Base-by-base conservation (phyloP, 2,329 filamentous ascomycete genomes). In the Boeremia lycopersici region DNA sequence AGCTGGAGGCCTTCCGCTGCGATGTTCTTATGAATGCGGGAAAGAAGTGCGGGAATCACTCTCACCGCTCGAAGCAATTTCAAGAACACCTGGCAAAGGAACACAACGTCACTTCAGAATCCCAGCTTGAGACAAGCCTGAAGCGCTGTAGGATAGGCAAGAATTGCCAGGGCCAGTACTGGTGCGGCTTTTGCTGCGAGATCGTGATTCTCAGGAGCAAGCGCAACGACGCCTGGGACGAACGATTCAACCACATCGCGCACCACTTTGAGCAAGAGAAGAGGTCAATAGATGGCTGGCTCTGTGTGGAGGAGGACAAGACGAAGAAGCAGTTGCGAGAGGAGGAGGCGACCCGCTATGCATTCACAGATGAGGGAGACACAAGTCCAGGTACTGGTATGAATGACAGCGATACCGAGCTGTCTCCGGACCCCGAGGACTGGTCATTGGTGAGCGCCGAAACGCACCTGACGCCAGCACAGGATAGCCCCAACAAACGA, bases 121-220 rank as follows among this genome's bases (percentile, higher is more conserved):
- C 70, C 0, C 47, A 62, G 2, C 35, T 53, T 4, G 19, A 82
- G 1, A 63, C 71, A 1, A 82, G 79, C 53, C 65, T 86, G 1
- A 79, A 82, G 26, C 76, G 72, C 6, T 84, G 84, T 60, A 83
- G 83, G 6, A 83, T 90, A 26, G 88, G 88, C 0, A 79, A 83
- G 12, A 87, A 89, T 55, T 84, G 82, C 28, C 85, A 88, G 60
- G 76, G 77, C 2, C 79, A 82, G 6, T 96, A 91, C 74, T 96
- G 92, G 92, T 96, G 93, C 67, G 92, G 92, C 0, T 96, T 96
- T 71, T 96, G 91, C 71, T 67, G 76, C 13, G 65, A 75, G 15
- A 79, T 86, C 17, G 76, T 91, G 2, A 42, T 77, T n/a, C 78
- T 86, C 28, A 69, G 76, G 29, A 76, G 78, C 19, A 75, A 76